A percentile compares a stretch with the other conserved stretches of the same genome.
These are phyloP conservation scores for Akanthomyces muscarius DNA, from an alignment of 2,329 filamentous ascomycete species.

Conservation along the genomic window DNA sequence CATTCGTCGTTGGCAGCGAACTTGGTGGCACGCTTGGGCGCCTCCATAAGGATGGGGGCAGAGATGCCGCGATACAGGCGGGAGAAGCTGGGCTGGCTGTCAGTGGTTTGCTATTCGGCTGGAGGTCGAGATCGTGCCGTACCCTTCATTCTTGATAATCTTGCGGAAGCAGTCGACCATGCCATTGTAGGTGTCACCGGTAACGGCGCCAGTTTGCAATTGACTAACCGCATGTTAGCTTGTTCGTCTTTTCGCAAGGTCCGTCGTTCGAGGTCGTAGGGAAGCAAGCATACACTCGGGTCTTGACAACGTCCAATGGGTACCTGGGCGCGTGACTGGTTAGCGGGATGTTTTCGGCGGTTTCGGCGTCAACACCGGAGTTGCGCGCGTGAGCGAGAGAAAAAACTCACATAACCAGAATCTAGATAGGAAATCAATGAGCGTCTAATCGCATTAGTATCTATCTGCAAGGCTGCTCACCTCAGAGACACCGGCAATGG, in stretches of 20 bases:
- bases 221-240: slow-evolving; percentile 55
- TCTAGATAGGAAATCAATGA: slow-evolving; percentile 48
- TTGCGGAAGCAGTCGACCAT: slow-evolving; percentile 98
- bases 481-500: slow-evolving; percentile 96
- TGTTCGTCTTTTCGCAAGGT: slow-evolving; percentile 9
- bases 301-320: slow-evolving; percentile 97
- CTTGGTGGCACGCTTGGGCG: slow-evolving; percentile 89
- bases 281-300: slow-evolving; percentile 70
- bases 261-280: neutral
- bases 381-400: slow-evolving; percentile 8
- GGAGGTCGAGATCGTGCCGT: slow-evolving; percentile 24
- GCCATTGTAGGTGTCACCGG: slow-evolving; percentile 86
- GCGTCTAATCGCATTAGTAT: neutral
- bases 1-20: slow-evolving; percentile 99
- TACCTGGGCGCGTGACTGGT: slow-evolving; percentile 60
- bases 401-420: slow-evolving; percentile 72
- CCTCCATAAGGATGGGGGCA: slow-evolving; percentile 97
- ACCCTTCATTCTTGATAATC: slow-evolving; percentile 96
- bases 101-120: slow-evolving; percentile 2
- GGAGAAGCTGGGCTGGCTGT: slow-evolving; percentile 60
- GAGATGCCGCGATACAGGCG: slow-evolving; percentile 93
- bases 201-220: slow-evolving; percentile 72
- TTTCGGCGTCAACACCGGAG: slow-evolving; percentile 8
- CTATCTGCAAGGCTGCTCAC: slow-evolving; percentile 41
- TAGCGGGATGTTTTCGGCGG: slow-evolving; percentile 21